Percentiles rank a stretch among this genome's conserved stretches.
These are phyloP conservation scores for Mycena leptocephala DNA, from an alignment of 768 basidiomycete genomes.

Conservation along the genomic window DNA sequence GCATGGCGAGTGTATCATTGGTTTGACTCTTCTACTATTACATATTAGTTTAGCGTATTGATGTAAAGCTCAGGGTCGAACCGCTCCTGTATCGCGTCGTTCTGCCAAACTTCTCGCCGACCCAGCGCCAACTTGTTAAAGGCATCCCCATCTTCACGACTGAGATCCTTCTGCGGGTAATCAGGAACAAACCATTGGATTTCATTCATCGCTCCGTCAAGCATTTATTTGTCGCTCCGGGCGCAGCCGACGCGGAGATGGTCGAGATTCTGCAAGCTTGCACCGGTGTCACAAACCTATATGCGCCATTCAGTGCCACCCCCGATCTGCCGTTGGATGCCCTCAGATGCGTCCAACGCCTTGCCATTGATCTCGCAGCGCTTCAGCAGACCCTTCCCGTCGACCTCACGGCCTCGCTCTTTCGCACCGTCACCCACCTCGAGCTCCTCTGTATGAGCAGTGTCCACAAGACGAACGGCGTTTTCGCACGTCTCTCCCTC, in stretches of 20 bases:
- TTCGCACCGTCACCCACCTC: not conserved
- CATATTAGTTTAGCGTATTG: not conserved
- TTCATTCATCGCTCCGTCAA: not conserved
- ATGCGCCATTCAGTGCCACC: no score
- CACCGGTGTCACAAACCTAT: no score
- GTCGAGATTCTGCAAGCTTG: not conserved
- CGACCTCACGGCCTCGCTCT: not conserved
- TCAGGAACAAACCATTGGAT: not conserved
- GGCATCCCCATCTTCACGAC: not conserved
- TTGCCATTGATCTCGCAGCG: not conserved
- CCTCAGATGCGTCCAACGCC: not conserved
- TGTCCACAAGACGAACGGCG: not conserved
- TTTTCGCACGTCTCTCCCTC: not conserved
- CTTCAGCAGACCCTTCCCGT: no score
- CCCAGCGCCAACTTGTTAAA: not conserved
- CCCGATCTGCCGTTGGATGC: no score
- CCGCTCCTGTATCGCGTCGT: not conserved
- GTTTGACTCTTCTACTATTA: not conserved
- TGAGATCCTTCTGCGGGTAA: not conserved
- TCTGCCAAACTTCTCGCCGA: not conserved
- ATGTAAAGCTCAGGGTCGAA: not conserved
- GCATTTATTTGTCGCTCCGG: not conserved
- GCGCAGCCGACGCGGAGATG: not conserved
- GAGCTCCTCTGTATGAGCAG: not conserved
- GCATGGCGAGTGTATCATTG: not conserved